Base-by-base conservation (phyloP, 805 yeast genomes). In the Cyberlindnera japonica region DNA sequence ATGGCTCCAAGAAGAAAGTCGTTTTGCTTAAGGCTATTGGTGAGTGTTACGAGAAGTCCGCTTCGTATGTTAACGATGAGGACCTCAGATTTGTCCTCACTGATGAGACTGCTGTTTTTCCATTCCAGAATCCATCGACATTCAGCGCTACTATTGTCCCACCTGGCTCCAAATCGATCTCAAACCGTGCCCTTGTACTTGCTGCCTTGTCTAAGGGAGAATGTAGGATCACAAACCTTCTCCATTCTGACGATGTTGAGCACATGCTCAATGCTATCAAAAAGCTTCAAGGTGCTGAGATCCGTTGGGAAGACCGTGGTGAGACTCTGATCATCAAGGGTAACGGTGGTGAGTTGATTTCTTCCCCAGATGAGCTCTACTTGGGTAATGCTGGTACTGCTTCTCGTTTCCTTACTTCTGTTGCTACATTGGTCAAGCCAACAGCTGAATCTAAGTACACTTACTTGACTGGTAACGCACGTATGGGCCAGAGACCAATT, bases 371-470 rank as follows among this genome's bases (percentile, higher is more conserved):
- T 38, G 83, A 80, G 47, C 69, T 93, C 42, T 93, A 88, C 64
- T 72, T 93, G 47, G 99, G 99, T 43, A 93, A 93, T 58, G 98
- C 99, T 1, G 99, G 99, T 50, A 93, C 99, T 32, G 98, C 99
- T 4, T 86, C 97, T 6, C 76, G 99, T 56, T 93, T 93, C 62
- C 74, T 93, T 58, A 86, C 97, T 3, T 78, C 96, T 2, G 91
- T 93, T 21, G 96, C 95, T 15, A 75, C 95, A n/a, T 69, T 90
- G 45, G 95, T 85, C 5, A 69, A 75, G 16, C 68, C 79, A 21
- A 56, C 72, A 13, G 56, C 60, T 3, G 59, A 53, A 5, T 55
- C 60, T 10, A 67, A 72, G 24, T 57, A 68, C 44, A 79, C 89
- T 21, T 67, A 79, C 6, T 71, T 93, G 47, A 93, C 98, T 2